Percentiles rank a stretch among this genome's conserved stretches.
These are phyloP conservation scores for Penicillium argentinense DNA, from an alignment of 495 filamentous ascomycete genomes.

Conservation along the genomic window DNA sequence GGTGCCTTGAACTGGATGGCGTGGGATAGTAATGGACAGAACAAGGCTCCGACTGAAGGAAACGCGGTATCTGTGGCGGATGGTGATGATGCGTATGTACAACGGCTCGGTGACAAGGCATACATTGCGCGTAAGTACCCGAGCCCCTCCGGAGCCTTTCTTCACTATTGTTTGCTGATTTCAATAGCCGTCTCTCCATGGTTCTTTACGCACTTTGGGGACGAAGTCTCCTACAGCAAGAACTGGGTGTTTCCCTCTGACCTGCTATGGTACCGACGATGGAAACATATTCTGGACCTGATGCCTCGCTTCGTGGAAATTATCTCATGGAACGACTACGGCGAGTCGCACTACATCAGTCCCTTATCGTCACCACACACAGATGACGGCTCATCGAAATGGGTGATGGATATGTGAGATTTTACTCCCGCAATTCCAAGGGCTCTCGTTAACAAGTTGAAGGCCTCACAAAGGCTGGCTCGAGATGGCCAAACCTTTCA, in stretches of 20 bases:
- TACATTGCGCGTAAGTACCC: conserved; percentile 56
- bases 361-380: conserved; percentile 52
- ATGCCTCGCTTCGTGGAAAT: conserved; percentile 59
- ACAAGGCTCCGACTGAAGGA: conserved; percentile 50
- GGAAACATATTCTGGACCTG: conserved; percentile 52
- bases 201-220: conserved; percentile 47
- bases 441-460: no score
- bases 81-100: conserved; percentile 48
- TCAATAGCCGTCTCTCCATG: conserved; percentile 41
- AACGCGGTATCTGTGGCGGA: conserved; percentile 42
- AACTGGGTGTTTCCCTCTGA: conserved; percentile 62
- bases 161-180: no score
- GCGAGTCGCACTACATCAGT: conserved; percentile 56
- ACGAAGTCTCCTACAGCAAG: conserved; percentile 55
- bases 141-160: no score
- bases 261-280: conserved; percentile 57
- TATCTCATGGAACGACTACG: conserved; percentile 70
- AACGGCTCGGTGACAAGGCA: conserved; percentile 48
- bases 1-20: conserved; percentile 61
- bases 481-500: conserved; percentile 60
- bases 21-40: conserved; percentile 55
- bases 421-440: no score
- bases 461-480: conserved; percentile 59
- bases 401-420: conserved; percentile 62
- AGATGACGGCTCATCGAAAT: conserved; percentile 61